These are phyloP conservation scores for Cokeromyces recurvatus DNA, from an alignment of 371 early-diverging fungal genomes.

Conservation along the genomic window DNA sequence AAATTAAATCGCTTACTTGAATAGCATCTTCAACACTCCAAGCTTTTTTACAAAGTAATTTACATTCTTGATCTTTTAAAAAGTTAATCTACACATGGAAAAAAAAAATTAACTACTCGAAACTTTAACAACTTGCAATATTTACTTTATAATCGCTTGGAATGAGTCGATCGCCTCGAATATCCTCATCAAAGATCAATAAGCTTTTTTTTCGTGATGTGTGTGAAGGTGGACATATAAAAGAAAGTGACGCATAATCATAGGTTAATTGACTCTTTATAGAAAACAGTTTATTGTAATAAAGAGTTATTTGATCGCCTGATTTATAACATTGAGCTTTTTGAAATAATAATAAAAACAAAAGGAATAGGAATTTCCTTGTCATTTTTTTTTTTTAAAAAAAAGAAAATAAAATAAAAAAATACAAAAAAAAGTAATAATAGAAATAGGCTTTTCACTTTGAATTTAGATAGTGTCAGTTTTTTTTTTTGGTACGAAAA, in stretches of 20 bases:
- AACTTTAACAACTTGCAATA: not conserved
- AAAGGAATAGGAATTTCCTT: no score
- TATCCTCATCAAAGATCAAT: constrained; percentile 32
- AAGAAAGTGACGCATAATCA: constrained; percentile 23
- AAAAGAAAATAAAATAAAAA: no score
- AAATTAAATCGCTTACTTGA: constrained; percentile 28
- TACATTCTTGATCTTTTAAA: constrained; percentile 31
- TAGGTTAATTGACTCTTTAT: constrained; percentile 32
- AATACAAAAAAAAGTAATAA: no score
- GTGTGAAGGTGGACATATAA: constrained; percentile 31
- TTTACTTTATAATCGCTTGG: constrained; percentile 38
- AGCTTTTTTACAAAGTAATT: constrained; percentile 30
- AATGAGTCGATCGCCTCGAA: constrained; percentile 34
- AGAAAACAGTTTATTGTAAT: constrained; percentile 41
- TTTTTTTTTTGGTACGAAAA: no score
- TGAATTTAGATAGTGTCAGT: no score
- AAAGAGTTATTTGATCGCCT: constrained; percentile 31
- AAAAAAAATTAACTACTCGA: not conserved
- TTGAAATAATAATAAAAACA: no score
- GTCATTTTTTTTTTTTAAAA: no score
- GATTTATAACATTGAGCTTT: no score
- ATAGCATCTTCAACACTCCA: constrained; percentile 34
- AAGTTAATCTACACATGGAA: constrained; percentile 20
- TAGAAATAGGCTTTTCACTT: no score
- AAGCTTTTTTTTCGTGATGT: constrained; percentile 16